A percentile compares a stretch with the other conserved stretches of the same genome.
Evolutionary conservation across 768 basidiomycete genomes (phyloP).

Genomic region (Boletus rubropictus): DNA sequence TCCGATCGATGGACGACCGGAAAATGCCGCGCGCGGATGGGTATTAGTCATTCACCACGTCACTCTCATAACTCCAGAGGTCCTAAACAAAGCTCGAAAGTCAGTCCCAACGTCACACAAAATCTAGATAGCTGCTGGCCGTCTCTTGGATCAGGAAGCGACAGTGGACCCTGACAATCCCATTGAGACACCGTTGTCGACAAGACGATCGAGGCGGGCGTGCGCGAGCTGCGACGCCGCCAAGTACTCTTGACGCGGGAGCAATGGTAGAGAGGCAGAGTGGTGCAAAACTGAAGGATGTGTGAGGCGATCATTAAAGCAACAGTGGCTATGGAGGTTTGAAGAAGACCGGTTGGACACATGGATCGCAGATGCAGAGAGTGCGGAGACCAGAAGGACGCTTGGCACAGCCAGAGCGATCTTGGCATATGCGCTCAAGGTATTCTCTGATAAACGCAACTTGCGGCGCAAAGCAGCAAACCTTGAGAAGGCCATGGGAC

Average conservation of each 20-base stretch:
- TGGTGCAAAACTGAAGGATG: slow-evolving; percentile 82
- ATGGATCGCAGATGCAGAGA: slow-evolving; percentile 90
- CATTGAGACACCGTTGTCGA: slow-evolving; percentile 60
- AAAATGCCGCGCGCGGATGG: no score
- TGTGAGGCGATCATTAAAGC: slow-evolving; percentile 95
- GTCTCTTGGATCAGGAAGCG: slow-evolving; percentile 85
- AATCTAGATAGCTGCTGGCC: slow-evolving; percentile 97
- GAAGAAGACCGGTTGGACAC: slow-evolving; percentile 88
- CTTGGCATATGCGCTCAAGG: slow-evolving; percentile 84
- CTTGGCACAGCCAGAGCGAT: slow-evolving; percentile 84
- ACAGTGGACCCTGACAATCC: slow-evolving; percentile 40
- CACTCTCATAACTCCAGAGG: no score
- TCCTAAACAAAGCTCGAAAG: slow-evolving; percentile 93
- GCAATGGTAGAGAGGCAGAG: not conserved
- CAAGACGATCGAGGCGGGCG: slow-evolving; percentile 81
- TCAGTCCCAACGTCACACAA: slow-evolving; percentile 94
- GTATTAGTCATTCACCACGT: no score
- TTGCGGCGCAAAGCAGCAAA: slow-evolving; percentile 91
- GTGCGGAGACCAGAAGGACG: slow-evolving; percentile 64
- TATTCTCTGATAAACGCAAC: slow-evolving; percentile 79
- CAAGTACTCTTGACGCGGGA: slow-evolving; percentile 83
- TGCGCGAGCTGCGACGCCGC: slow-evolving; percentile 69
- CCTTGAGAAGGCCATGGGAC: slow-evolving; percentile 89
- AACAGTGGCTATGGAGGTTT: slow-evolving; percentile 87
- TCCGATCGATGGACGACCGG: no score